Evolutionary conservation across 2,329 filamentous ascomycete genomes (phyloP), one percentile per base, ranked within the genome.

Genomic region (Microthyrium microscopicum): DNA sequence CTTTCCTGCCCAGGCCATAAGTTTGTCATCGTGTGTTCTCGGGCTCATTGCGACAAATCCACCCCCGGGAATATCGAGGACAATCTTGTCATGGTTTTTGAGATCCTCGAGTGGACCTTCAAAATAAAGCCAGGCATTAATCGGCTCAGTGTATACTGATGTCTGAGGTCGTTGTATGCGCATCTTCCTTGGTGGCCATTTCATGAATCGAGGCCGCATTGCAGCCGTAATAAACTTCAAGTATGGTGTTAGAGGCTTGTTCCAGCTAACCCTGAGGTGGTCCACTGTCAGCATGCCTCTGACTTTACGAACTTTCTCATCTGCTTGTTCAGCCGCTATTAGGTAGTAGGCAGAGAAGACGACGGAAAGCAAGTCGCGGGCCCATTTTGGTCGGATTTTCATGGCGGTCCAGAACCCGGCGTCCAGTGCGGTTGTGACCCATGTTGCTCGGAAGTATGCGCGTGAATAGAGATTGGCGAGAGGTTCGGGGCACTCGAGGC

Each of bases 341-440:
- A 98, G 64, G 52, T 98, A 98, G 56, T 93, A 98, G 8, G 78
- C 51, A 1, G 81, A 81, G 54, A 94, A 95, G 29, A 82, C 61
- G 15, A 95, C 64, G 49, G 82, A 84, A 7, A 79, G 71, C 11
- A 93, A 50, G 51, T 95, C 85, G 25, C 84, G 68, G 26, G 93
- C 44, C 72, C 80, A 85, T 46, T 79, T 84, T 30, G 64, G 64
- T 36, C 70, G 71, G 41, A 98, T 85, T 46, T 74, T 77, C 89
- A 98, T 98, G 21, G 89, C 89, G 0, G 84, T 93, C 89, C 89
- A 98, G 55, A 94, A 98, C 2, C 89, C 89, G 5, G 89, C 89
- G 47, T 98, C 89, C 39, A 98, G 59, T 0, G 84, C 89, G 0
- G 89, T 98, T 34, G 89, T 75, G 12, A 95, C 72, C 89, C 89